Conservation (phyloP, 306 rosid species). For the Abrus precatorius region DNA sequence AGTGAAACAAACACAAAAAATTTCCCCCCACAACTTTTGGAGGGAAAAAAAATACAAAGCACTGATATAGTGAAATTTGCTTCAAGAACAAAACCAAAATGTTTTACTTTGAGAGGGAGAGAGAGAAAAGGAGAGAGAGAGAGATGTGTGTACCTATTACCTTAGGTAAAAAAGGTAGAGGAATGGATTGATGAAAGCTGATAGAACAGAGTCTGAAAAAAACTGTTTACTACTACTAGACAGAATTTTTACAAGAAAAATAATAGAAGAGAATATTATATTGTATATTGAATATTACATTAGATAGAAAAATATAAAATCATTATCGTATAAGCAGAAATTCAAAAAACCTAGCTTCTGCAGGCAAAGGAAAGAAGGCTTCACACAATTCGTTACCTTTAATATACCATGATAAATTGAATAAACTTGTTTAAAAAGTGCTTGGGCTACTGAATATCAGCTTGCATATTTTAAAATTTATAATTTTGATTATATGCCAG, state of each 20-base stretch:
- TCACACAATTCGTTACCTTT: slow-evolving; percentile 5
- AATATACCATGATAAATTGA: background rate
- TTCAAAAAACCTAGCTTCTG: slow-evolving; percentile 7
- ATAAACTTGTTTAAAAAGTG: background rate
- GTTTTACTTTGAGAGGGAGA: background rate
- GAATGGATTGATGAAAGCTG: slow-evolving; percentile 23
- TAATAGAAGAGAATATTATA: slow-evolving; percentile 35
- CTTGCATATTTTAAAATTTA: background rate
- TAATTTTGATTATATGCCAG: background rate
- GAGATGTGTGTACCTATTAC: slow-evolving; percentile 12
- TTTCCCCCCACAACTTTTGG: slow-evolving; percentile 5
- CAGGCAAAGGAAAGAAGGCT: slow-evolving; percentile 22
- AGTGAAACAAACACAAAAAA: background rate
- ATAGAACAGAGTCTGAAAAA: slow-evolving; percentile 22
- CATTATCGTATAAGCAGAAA: background rate
- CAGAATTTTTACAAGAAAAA: slow-evolving; percentile 31
- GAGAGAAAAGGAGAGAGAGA: background rate
- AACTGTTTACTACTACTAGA: slow-evolving; percentile 15
- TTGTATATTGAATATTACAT: background rate
- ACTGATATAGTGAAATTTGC: background rate
- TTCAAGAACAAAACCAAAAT: slow-evolving; percentile 31
- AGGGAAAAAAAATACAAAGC: background rate
- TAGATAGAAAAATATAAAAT: slow-evolving; percentile 1
- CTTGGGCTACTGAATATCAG: background rate
- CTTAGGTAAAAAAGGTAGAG: slow-evolving; percentile 27